Conservation (phyloP, 148 eudicot genomes). For the Vaccinium corymbosum region DNA sequence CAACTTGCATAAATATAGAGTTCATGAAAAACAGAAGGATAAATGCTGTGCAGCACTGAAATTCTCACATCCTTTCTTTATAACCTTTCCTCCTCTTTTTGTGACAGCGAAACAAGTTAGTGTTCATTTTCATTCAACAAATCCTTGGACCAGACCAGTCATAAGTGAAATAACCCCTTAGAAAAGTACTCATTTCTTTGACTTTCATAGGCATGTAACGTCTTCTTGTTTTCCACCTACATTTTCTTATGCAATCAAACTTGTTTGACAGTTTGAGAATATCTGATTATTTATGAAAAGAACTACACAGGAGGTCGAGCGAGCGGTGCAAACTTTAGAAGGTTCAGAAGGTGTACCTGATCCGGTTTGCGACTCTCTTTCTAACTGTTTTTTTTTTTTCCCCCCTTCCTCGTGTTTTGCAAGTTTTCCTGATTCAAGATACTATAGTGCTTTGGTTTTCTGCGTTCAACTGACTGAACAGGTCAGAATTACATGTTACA, state of each 20-base stretch:
- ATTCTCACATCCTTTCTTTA: background rate
- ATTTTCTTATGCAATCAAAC: background rate
- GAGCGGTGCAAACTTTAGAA: slow-evolving; percentile 76
- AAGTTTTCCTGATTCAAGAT: background rate
- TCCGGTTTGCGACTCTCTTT: slow-evolving; percentile 54
- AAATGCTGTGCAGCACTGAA: background rate
- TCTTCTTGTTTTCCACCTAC: background rate
- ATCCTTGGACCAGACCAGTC: background rate
- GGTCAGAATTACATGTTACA: background rate
- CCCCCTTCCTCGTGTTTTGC: background rate
- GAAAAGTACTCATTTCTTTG: background rate
- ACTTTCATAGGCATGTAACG: background rate
- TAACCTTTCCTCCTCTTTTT: background rate
- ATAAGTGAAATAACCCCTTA: background rate
- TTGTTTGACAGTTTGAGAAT: background rate
- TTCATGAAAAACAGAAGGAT: background rate
- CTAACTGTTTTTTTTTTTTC: background rate
- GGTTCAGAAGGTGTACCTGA: slow-evolving; percentile 58
- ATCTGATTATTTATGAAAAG: background rate
- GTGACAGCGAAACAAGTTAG: background rate
- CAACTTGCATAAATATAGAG: background rate
- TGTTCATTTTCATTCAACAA: background rate
- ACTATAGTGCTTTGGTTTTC: background rate
- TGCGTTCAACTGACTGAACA: background rate
- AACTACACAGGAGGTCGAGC: slow-evolving; percentile 68